Conservation (phyloP, 2,329 filamentous ascomycete genomes). For the Apiospora rasikravindrae region DNA sequence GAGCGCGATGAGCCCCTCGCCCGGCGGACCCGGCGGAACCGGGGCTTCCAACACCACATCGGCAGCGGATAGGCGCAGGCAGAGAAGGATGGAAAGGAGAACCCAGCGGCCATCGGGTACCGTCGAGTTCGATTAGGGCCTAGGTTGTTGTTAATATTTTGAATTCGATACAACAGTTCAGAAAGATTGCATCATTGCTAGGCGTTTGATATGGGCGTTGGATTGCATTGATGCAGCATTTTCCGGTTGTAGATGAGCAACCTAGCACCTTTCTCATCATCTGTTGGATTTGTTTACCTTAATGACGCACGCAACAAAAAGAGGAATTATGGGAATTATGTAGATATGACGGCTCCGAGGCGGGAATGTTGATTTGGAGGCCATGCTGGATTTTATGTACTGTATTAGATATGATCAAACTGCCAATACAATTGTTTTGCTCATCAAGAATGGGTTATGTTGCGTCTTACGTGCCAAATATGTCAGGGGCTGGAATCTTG, state of each 20-base stretch:
- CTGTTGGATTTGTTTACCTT: constrained; percentile 14
- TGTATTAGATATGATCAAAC: constrained; percentile 27
- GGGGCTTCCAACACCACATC: constrained; percentile 46
- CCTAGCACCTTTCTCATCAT: constrained; percentile 6
- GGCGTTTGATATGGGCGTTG: constrained; percentile 18
- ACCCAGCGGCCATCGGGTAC: constrained; percentile 40
- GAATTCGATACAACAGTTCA: constrained; percentile 12
- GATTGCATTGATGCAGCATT: constrained; percentile 14
- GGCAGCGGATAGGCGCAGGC: constrained; percentile 57
- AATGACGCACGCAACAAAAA: constrained; percentile 18
- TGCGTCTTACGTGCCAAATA: background rate
- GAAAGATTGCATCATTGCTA: background rate
- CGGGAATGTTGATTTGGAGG: constrained; percentile 10
- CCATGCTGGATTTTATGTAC: constrained; percentile 21
- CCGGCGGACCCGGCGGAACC: constrained; percentile 47
- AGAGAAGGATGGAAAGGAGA: constrained; percentile 61
- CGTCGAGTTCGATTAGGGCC: constrained; percentile 29
- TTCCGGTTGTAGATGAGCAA: constrained; percentile 9
- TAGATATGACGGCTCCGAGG: constrained; percentile 8
- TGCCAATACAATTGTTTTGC: constrained; percentile 26
- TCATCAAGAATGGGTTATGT: background rate
- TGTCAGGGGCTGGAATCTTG: background rate
- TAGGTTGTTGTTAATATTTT: background rate
- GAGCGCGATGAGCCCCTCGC: constrained; percentile 57
- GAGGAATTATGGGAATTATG: constrained; percentile 22